Base-by-base conservation (phyloP, 768 basidiomycete genomes). In the Clavulina sp. region DNA sequence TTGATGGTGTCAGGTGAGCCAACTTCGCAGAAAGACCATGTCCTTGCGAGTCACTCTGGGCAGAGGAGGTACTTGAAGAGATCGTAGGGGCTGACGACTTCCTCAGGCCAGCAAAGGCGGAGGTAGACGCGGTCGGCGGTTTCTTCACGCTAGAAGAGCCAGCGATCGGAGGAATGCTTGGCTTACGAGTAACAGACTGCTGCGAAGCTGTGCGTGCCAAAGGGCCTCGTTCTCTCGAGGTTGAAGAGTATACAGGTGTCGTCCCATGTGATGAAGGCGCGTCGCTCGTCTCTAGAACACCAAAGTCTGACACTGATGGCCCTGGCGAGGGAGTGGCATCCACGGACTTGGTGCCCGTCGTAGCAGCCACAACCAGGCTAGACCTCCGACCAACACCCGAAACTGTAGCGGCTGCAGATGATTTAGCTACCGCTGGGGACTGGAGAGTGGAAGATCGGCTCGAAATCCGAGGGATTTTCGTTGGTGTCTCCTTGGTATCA, bases 401-500 rank as follows among this genome's bases (percentile, higher is more conserved):
- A 62, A 46, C 13, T 28, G 13, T 9, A 46, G n/a, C 9, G 43
- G 26, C 43, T 46, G 13, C 16, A 46, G 13, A n/a, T n/a, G n/a
- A n/a, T 46, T 13, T 38, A 38, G 43, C 26, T 5, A 61, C 59
- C 2, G 64, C 56, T 18, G 71, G 68, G 18, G 76, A 70, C n/a
- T 70, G 68, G 58, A 78, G 79, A 51, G 76, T 54, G 1, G 52
- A 63, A 40, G 81, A 73, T 31, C 81, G 75, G 60, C 84, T 84
- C n/a, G 85, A 82, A 36, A 92, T 89, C 24, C 87, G 83, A 44
- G 87, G 87, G 59, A 91, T 92, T 69, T 88, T 91, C 19, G 87
- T 92, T 2, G 87, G 87, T 0, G 88, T 88, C 61, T 87, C 86
- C 65, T 88, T 88, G 4, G 30, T 31, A 21, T 53, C 52, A 13